These are phyloP conservation scores for Sistotremastrum suecicum DNA, from an alignment of 768 basidiomycete species.

Conservation along the genomic window DNA sequence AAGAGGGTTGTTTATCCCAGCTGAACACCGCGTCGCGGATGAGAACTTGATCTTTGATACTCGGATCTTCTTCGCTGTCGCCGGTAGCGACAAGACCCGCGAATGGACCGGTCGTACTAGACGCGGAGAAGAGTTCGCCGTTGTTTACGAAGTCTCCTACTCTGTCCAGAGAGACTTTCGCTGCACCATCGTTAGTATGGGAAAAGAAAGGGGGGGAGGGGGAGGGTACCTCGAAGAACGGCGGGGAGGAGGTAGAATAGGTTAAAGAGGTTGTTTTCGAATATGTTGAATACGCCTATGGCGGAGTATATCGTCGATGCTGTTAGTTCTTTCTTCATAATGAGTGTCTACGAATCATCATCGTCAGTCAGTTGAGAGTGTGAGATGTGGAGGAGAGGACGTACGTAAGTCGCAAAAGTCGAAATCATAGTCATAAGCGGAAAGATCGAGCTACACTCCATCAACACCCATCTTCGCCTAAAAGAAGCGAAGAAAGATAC, in stretches of 20 bases:
- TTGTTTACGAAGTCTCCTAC: constrained; percentile 24
- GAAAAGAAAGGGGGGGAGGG: too few relatives aligned
- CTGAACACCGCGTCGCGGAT: too few relatives aligned
- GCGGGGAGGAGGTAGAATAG: constrained; percentile 10
- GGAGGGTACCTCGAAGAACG: too few relatives aligned
- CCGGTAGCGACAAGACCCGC: too few relatives aligned
- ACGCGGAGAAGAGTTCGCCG: not conserved
- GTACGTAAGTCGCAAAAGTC: not conserved
- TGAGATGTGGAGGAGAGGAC: not conserved
- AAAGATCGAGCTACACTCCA: not conserved
- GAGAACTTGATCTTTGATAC: too few relatives aligned
- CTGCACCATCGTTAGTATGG: too few relatives aligned
- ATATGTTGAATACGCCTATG: constrained; percentile 11
- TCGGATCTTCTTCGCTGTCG: too few relatives aligned
- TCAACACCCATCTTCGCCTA: not conserved
- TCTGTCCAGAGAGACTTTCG: constrained; percentile 25
- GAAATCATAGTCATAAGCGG: not conserved
- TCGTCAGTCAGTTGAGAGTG: not conserved
- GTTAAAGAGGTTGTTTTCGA: constrained; percentile 25
- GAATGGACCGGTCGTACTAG: too few relatives aligned
- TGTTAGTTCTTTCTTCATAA: not conserved
- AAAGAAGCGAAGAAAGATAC: constrained; percentile 4
- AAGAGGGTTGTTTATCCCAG: too few relatives aligned
- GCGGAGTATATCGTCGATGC: not conserved
- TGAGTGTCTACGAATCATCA: too few relatives aligned